Conservation (phyloP, 2,329 filamentous ascomycete species). For the Dryadomyces quercivorus region DNA sequence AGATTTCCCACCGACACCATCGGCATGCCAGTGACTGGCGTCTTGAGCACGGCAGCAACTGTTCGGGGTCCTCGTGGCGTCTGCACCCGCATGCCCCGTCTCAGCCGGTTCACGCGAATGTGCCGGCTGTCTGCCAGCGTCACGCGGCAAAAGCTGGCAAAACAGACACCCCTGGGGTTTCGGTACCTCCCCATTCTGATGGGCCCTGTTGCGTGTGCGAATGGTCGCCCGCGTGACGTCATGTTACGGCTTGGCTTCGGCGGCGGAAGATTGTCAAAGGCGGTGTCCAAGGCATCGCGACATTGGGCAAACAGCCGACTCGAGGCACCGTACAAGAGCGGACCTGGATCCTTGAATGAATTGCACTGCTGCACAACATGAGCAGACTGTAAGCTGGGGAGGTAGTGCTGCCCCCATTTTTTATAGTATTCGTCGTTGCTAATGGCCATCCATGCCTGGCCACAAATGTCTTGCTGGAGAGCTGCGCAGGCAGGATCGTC, state of each 20-base stretch:
- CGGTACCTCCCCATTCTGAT: slow-evolving; percentile 33
- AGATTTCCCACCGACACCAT: slow-evolving; percentile 35
- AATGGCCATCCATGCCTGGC: slow-evolving; percentile 39
- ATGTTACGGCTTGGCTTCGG: slow-evolving; percentile 24
- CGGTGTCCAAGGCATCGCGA: slow-evolving; percentile 33
- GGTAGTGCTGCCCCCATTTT: slow-evolving; percentile 46
- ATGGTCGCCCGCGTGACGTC: too few relatives aligned
- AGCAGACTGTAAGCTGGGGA: slow-evolving; percentile 42
- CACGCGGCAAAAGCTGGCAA: slow-evolving; percentile 36
- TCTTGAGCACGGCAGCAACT: slow-evolving; percentile 40
- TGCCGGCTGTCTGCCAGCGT: slow-evolving; percentile 24
- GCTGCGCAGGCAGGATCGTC: slow-evolving; percentile 29
- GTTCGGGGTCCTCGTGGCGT: slow-evolving; percentile 37
- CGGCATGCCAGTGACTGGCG: slow-evolving; percentile 23
- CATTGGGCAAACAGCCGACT: slow-evolving; percentile 40
- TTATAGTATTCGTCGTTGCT: slow-evolving; percentile 23
- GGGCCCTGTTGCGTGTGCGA: slow-evolving; percentile 1
- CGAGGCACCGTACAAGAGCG: slow-evolving; percentile 36
- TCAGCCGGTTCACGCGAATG: slow-evolving; percentile 30
- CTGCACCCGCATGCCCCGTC: slow-evolving; percentile 31
- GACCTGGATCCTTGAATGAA: slow-evolving; percentile 49
- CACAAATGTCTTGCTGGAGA: slow-evolving; percentile 37
- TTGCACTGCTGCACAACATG: slow-evolving; percentile 47
- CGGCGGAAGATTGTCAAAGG: slow-evolving; percentile 34
- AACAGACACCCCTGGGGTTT: slow-evolving; percentile 32